phyloP scores from a whole-genome alignment of 23 red algal genomes.

The Agarophyton chilense region DNA sequence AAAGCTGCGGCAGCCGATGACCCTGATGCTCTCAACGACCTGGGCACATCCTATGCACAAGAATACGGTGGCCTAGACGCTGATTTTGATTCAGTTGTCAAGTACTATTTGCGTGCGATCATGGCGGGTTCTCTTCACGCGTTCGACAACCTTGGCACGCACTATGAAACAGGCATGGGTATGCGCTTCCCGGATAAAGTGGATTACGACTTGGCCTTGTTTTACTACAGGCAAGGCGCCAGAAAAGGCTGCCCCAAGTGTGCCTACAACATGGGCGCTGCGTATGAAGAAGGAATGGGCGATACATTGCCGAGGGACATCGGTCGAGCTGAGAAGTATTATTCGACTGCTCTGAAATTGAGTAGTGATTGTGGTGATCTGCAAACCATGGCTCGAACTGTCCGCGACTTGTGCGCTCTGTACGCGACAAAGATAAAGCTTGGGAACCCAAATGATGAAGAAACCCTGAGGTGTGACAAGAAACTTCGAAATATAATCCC shows the following conservation, averaged over 20 bases:
- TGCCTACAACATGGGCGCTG: slow-evolving; percentile 52
- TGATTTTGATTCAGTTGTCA: slow-evolving; percentile 56
- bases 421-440: slow-evolving; percentile 52
- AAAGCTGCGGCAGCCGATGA: slow-evolving; percentile 38
- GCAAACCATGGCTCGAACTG: not conserved
- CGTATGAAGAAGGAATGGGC: slow-evolving; percentile 63
- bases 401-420: slow-evolving; percentile 22
- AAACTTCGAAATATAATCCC: not conserved
- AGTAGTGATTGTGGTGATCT: slow-evolving; percentile 46
- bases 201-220: slow-evolving; percentile 31
- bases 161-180: slow-evolving; percentile 74
- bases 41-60: slow-evolving; percentile 55
- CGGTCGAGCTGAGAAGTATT: slow-evolving; percentile 52
- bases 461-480: not conserved
- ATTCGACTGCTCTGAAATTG: slow-evolving; percentile 2
- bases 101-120: slow-evolving; percentile 49
- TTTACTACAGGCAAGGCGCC: slow-evolving; percentile 53
- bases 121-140: slow-evolving; percentile 39
- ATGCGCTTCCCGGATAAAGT: slow-evolving; percentile 21
- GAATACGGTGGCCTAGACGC: slow-evolving; percentile 34
- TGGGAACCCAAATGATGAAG: not conserved
- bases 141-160: slow-evolving; percentile 72
- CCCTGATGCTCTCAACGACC: slow-evolving; percentile 61
- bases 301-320: not conserved
- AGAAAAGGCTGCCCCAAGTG: slow-evolving; percentile 59